A percentile compares a stretch with the other conserved stretches of the same genome.
These are phyloP conservation scores for Picea glauca DNA, from an alignment of 75 land plant genomes.

Conservation along the genomic window DNA sequence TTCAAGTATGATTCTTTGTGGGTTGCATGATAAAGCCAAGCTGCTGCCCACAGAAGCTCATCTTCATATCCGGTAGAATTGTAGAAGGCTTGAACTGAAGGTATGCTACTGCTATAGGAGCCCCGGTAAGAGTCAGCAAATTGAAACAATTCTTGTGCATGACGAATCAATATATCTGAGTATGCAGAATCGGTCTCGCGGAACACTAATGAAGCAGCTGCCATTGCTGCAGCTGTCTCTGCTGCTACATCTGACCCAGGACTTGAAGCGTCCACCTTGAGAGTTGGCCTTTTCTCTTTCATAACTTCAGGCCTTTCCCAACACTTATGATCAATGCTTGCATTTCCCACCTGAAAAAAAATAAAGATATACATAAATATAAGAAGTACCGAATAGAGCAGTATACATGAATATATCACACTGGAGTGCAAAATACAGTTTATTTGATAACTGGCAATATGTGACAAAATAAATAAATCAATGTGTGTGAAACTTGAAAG, in stretches of 20 bases:
- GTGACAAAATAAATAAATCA: conserved; percentile 5
- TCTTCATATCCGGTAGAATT: conserved; percentile 92
- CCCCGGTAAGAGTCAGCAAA: conserved; percentile 70
- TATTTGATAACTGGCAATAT: neutral
- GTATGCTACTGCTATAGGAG: conserved; percentile 65
- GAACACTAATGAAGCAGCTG: conserved; percentile 92
- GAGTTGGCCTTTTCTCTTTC: conserved; percentile 71
- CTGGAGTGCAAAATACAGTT: no score
- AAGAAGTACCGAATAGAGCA: neutral
- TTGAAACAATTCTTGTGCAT: conserved; percentile 72
- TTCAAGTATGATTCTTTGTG: conserved; percentile 55
- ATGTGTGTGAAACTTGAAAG: neutral
- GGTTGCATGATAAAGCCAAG: conserved; percentile 95
- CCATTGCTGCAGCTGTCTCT: conserved; percentile 86
- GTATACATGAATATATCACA: neutral
- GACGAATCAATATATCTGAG: conserved; percentile 61
- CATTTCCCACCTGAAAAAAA: conserved; percentile 74
- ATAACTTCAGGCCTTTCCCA: conserved; percentile 87
- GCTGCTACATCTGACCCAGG: conserved; percentile 95
- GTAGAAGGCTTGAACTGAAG: conserved; percentile 60
- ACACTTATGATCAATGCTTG: conserved; percentile 80
- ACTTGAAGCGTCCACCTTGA: conserved; percentile 40
- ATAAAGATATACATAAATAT: no score
- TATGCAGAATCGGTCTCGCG: conserved; percentile 53
- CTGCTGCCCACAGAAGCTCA: conserved; percentile 95